These are phyloP conservation scores for Aspergillus nidulans DNA, from an alignment of 495 filamentous ascomycete genomes.

Conservation along the genomic window DNA sequence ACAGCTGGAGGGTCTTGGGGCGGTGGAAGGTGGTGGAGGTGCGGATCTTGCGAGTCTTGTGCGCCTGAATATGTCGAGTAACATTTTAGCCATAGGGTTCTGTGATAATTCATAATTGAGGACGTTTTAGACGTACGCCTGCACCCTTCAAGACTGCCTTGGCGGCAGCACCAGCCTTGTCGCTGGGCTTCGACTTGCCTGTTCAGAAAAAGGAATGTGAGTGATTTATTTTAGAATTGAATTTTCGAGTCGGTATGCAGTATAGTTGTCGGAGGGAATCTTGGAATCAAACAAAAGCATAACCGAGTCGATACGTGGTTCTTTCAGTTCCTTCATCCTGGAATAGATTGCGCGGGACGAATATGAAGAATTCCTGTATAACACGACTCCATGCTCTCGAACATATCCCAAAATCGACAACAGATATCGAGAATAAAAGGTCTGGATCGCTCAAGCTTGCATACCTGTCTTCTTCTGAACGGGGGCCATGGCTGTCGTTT, in stretches of 20 bases:
- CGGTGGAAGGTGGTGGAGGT: conserved; percentile 94
- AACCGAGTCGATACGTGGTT: background rate
- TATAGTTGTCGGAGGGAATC: background rate
- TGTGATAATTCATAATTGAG: background rate
- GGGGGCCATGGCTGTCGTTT: conserved; percentile 66
- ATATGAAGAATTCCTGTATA: background rate
- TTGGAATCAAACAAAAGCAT: background rate
- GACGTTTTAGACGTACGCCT: conserved; percentile 43
- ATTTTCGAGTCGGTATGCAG: background rate
- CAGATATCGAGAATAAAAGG: conserved; percentile 29
- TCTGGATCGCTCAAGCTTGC: conserved; percentile 21
- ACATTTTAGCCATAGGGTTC: conserved; percentile 14
- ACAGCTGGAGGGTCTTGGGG: conserved; percentile 87
- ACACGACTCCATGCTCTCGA: conserved; percentile 1
- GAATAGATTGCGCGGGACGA: background rate
- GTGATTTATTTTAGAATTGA: background rate
- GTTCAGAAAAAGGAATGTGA: conserved; percentile 23
- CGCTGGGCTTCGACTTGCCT: conserved; percentile 68
- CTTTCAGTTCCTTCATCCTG: background rate
- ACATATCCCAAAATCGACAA: conserved; percentile 10
- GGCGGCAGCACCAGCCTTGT: conserved; percentile 83
- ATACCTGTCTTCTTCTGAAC: conserved; percentile 65
- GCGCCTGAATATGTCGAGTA: conserved; percentile 50
- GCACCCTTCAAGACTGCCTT: conserved; percentile 90
- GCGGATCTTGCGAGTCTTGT: conserved; percentile 91